Evolutionary conservation across 2,329 filamentous ascomycete species (phyloP).

Genomic region (Scedosporium dehoogii): DNA sequence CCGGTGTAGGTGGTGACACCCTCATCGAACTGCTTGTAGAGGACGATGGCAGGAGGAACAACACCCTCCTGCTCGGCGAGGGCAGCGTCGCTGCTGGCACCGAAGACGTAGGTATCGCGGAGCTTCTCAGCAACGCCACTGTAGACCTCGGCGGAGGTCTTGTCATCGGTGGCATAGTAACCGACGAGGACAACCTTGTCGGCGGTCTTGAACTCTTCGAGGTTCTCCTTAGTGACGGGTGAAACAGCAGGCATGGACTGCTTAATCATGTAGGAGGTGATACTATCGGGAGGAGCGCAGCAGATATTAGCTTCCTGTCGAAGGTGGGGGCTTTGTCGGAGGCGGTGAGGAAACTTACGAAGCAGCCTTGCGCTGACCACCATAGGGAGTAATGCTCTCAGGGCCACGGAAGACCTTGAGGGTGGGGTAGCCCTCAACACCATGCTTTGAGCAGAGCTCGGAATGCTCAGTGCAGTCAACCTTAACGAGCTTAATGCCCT

Average conservation of each 20-base stretch:
- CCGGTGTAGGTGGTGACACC: slow-evolving; percentile 72
- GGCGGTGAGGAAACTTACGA: slow-evolving; percentile 36
- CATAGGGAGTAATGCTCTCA: slow-evolving; percentile 74
- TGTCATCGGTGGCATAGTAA: slow-evolving; percentile 73
- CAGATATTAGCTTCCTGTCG: too few species aligned
- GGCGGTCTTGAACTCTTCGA: slow-evolving; percentile 94
- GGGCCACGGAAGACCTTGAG: slow-evolving; percentile 96
- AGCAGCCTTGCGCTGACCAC: slow-evolving; percentile 79
- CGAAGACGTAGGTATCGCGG: slow-evolving; percentile 89
- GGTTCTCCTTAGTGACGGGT: slow-evolving; percentile 64
- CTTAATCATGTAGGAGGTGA: slow-evolving; percentile 91
- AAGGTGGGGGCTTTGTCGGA: too few species aligned
- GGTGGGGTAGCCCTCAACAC: slow-evolving; percentile 95
- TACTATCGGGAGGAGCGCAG: slow-evolving; percentile 25
- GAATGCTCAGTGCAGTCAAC: slow-evolving; percentile 92
- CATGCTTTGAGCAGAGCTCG: slow-evolving; percentile 80
- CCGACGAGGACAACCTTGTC: slow-evolving; percentile 94
- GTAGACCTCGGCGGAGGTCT: slow-evolving; percentile 81
- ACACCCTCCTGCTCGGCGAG: slow-evolving; percentile 87
- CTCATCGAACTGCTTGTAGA: slow-evolving; percentile 98
- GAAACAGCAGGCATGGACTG: slow-evolving; percentile 92
- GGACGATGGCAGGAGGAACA: slow-evolving; percentile 73
- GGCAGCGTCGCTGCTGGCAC: slow-evolving; percentile 70
- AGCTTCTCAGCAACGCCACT: slow-evolving; percentile 61
- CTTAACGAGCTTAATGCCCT: slow-evolving; percentile 77